Evolutionary conservation across 371 early-diverging fungal species (phyloP).

Genomic region (Lichtheimia ornata): DNA sequence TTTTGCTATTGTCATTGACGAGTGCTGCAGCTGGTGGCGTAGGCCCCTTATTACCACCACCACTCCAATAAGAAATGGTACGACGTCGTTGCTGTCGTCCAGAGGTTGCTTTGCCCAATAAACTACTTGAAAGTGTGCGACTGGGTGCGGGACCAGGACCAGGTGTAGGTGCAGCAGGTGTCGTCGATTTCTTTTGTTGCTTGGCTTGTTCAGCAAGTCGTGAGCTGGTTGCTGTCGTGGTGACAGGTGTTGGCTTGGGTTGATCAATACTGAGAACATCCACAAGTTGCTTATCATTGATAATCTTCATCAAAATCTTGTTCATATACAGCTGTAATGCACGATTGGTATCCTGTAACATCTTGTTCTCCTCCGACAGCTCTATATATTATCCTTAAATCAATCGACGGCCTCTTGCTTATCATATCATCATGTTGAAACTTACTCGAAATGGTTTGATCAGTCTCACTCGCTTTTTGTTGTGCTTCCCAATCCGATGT

Average conservation of each 20-base stretch:
- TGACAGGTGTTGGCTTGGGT: slow-evolving; percentile 25
- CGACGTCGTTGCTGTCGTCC: slow-evolving; percentile 40
- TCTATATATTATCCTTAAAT: slow-evolving; percentile 23
- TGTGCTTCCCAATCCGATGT: slow-evolving; percentile 22
- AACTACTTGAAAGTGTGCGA: slow-evolving; percentile 31
- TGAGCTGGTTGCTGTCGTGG: not conserved
- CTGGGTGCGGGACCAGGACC: slow-evolving; percentile 31
- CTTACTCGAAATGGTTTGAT: slow-evolving; percentile 25
- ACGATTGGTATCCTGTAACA: slow-evolving; percentile 45
- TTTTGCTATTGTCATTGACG: slow-evolving; percentile 9
- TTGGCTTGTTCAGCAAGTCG: slow-evolving; percentile 5
- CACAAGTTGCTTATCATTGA: slow-evolving; percentile 46
- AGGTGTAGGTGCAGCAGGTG: slow-evolving; percentile 4
- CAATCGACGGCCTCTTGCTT: not conserved
- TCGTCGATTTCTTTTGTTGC: slow-evolving; percentile 12
- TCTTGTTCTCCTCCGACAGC: slow-evolving; percentile 46
- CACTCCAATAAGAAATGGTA: slow-evolving; percentile 53
- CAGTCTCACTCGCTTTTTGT: slow-evolving; percentile 30
- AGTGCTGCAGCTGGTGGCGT: slow-evolving; percentile 9
- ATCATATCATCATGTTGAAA: no score
- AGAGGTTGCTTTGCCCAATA: slow-evolving; percentile 17
- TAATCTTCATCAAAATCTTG: slow-evolving; percentile 52
- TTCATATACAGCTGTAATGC: slow-evolving; percentile 55
- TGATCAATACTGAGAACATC: slow-evolving; percentile 54
- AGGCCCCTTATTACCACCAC: slow-evolving; percentile 14